phyloP scores from a whole-genome alignment of 805 yeast species.

The Pichia occidentalis region DNA sequence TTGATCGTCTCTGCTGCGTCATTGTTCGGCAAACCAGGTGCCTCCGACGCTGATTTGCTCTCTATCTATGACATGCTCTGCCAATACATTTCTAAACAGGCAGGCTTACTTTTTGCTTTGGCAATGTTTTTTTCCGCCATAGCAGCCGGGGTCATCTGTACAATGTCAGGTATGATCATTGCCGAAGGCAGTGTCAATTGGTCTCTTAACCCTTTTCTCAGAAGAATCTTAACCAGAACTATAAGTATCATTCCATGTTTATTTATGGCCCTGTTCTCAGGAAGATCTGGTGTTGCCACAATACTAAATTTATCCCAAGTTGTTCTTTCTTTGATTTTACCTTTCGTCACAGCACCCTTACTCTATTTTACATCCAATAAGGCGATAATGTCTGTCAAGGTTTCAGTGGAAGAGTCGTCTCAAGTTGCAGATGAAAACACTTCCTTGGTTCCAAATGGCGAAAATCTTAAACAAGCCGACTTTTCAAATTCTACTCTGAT shows the following conservation, averaged over 20 bases:
- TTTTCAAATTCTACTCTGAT: conserved; percentile 60
- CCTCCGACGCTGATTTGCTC: conserved; percentile 74
- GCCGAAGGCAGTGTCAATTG: conserved; percentile 86
- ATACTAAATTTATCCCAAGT: conserved; percentile 87
- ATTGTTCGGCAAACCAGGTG: conserved; percentile 61
- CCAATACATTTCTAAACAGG: conserved; percentile 57
- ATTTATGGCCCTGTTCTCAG: conserved; percentile 61
- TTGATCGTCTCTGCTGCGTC: conserved; percentile 78
- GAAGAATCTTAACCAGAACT: conserved; percentile 70
- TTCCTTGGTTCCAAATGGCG: background rate
- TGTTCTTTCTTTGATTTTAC: conserved; percentile 71
- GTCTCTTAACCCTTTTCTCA: conserved; percentile 72
- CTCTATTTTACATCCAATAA: conserved; percentile 72
- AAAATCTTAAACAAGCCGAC: conserved; percentile 31
- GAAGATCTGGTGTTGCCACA: conserved; percentile 60
- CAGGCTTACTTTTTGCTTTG: conserved; percentile 78
- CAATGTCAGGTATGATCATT: conserved; percentile 89
- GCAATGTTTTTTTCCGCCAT: conserved; percentile 83
- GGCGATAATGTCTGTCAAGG: conserved; percentile 57
- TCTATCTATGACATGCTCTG: conserved; percentile 65
- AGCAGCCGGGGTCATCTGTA: conserved; percentile 88
- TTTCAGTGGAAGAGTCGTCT: conserved; percentile 3
- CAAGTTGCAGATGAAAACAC: conserved; percentile 8
- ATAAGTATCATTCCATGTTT: conserved; percentile 81
- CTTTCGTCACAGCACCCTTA: conserved; percentile 79